phyloP scores from a whole-genome alignment of 2,329 filamentous ascomycete genomes.

The Proliferodiscus dingleyae region DNA sequence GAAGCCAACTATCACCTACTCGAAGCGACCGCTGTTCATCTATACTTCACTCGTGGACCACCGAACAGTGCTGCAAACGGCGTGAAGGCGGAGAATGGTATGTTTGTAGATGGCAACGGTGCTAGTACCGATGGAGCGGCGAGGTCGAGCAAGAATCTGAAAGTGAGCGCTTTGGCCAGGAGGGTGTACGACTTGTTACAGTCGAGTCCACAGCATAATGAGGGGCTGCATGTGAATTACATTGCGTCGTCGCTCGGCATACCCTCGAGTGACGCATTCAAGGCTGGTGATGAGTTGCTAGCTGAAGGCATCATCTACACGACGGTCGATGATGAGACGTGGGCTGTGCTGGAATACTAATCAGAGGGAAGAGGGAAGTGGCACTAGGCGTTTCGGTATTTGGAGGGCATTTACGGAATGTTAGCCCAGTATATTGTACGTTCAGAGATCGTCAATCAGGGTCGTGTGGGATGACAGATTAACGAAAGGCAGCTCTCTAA shows the following conservation, averaged over 20 bases:
- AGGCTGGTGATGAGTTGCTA: conserved; percentile 77
- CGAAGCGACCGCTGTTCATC: conserved; percentile 82
- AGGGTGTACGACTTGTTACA: conserved; percentile 69
- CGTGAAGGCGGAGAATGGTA: conserved; percentile 29
- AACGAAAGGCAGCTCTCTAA: conserved; percentile 4
- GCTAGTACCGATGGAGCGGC: conserved; percentile 30
- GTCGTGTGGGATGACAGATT: conserved; percentile 1
- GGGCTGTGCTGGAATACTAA: conserved; percentile 72
- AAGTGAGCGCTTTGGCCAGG: conserved; percentile 51
- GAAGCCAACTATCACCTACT: conserved; percentile 91
- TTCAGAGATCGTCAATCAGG: background rate
- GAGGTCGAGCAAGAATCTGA: conserved; percentile 26
- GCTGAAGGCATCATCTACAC: conserved; percentile 74
- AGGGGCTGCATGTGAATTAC: conserved; percentile 76
- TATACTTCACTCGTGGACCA: conserved; percentile 73
- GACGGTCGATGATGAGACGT: conserved; percentile 89
- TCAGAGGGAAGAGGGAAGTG: background rate
- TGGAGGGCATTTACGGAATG: conserved; percentile 7
- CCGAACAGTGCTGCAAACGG: conserved; percentile 34
- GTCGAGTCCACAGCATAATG: conserved; percentile 64
- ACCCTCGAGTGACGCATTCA: conserved; percentile 64
- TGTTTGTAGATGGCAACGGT: conserved; percentile 34
- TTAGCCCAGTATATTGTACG: conserved; percentile 1
- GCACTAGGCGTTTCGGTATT: conserved; percentile 18
- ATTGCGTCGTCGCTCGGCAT: conserved; percentile 65